phyloP scores from a whole-genome alignment of 208 protist species.

The Wallacemonas sp. region DNA sequence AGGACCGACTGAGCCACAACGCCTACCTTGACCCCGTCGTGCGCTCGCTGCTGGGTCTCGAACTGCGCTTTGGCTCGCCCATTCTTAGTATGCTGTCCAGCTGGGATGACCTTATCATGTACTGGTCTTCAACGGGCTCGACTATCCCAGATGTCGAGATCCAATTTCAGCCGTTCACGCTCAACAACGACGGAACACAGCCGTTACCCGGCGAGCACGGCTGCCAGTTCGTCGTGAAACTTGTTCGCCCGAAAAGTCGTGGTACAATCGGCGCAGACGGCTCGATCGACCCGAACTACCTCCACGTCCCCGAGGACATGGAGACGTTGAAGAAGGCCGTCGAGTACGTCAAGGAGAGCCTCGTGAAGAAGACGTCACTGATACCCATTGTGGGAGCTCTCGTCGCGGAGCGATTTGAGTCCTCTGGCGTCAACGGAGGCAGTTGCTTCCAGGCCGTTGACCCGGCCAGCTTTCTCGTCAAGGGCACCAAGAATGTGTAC shows the following conservation, averaged over 20 bases:
- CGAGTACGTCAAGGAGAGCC: slow-evolving; percentile 46
- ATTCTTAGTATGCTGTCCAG: slow-evolving; percentile 55
- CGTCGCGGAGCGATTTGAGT: slow-evolving; percentile 55
- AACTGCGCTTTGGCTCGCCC: slow-evolving; percentile 33
- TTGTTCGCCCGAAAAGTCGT: slow-evolving; percentile 64
- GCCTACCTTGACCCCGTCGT: slow-evolving; percentile 66
- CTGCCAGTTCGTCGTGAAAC: slow-evolving; percentile 69
- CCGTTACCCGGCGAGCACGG: slow-evolving; percentile 59
- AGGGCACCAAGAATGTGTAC: slow-evolving; percentile 62
- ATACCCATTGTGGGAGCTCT: slow-evolving; percentile 42
- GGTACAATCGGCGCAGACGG: slow-evolving; percentile 50
- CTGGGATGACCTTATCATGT: slow-evolving; percentile 76
- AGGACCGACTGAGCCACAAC: slow-evolving; percentile 70
- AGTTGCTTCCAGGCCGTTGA: slow-evolving; percentile 49
- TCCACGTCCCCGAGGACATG: slow-evolving; percentile 44
- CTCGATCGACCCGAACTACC: slow-evolving; percentile 69
- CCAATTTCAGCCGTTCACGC: slow-evolving; percentile 82
- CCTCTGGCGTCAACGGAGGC: slow-evolving; percentile 68
- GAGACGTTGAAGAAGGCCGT: slow-evolving; percentile 44
- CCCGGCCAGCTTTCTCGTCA: slow-evolving; percentile 45
- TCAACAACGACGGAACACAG: slow-evolving; percentile 65
- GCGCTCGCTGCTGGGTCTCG: slow-evolving; percentile 31
- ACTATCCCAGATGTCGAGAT: slow-evolving; percentile 58
- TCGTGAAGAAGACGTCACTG: slow-evolving; percentile 44
- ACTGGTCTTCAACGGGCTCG: slow-evolving; percentile 49